Base-by-base conservation (phyloP, 1,284 basidiomycete species). In the Cyathus olla region DNA sequence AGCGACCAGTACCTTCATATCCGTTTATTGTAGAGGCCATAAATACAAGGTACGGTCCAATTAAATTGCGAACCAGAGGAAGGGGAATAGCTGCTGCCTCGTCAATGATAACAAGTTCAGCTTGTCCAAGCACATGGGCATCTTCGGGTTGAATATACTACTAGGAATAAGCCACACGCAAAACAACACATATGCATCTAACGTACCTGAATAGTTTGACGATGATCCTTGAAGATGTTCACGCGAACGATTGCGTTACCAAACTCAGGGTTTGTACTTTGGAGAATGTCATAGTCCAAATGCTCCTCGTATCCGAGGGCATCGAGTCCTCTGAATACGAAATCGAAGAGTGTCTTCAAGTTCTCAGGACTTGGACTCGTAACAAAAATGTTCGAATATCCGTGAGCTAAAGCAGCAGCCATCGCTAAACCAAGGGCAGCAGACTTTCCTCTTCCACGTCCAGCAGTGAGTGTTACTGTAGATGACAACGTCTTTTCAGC, bases 1-100 rank as follows among this genome's bases (percentile, higher is more conserved):
- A 98, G 37, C 98, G 94, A 21, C 98, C 98, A 0, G 98, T 99
- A 22, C 98, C 98, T 83, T 99, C 98, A 80, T 99, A 99, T 48
- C 98, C 98, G 75, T 99, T 99, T 83, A 99, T 97, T 2, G 98
- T 99, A 21, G 96, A 98, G 1, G 96, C 95, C 86, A 99, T 92
- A 85, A 99, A 99, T 55, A 99, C 96, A 46, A 99, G 93, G 79
- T 99, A 99, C 0, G 97, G 97, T 0, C 98, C 98, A 63, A 99
- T 91, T 61, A 99, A 91, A 71, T 96, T 96, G 65, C 94, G 91
- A 21, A 99, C 97, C 26, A 99, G 89, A 4, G 97, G 95, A 15
- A 99, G 88, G 0, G 98, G 98, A 60, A 99, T 99, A 19, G 98
- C 98, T 6, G 98, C 98, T 3, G 97, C 98, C 80, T 99, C 98